Percentiles rank a stretch among this genome's conserved stretches.
These are phyloP conservation scores for Backusella tarrabulga DNA, from an alignment of 192 early-diverging fungal genomes.

Conservation along the genomic window DNA sequence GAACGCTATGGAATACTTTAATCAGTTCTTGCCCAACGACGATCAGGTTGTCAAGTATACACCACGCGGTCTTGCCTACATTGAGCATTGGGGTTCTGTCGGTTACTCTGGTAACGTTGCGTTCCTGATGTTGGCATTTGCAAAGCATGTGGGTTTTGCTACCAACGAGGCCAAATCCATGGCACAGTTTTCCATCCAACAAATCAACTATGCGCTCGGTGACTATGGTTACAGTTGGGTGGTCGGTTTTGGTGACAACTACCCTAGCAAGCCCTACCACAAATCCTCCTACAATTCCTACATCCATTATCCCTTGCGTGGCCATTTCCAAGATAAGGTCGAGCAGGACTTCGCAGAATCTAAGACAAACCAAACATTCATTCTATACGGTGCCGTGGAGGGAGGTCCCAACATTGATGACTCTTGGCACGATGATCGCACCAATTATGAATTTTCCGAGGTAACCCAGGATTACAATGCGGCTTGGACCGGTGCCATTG, in stretches of 20 bases:
- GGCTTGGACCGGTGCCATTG: slow-evolving; percentile 36
- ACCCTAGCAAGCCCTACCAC: slow-evolving; percentile 49
- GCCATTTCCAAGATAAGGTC: slow-evolving; percentile 40
- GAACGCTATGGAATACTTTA: slow-evolving; percentile 35
- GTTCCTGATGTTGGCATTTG: slow-evolving; percentile 43
- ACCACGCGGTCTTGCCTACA: slow-evolving; percentile 50
- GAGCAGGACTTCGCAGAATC: slow-evolving; percentile 45
- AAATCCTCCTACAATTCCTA: slow-evolving; percentile 53
- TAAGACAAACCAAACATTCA: slow-evolving; percentile 42
- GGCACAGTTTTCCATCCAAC: slow-evolving; percentile 43
- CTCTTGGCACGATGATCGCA: slow-evolving; percentile 46
- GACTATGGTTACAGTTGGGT: slow-evolving; percentile 52
- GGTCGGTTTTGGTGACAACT: slow-evolving; percentile 53
- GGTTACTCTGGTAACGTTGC: slow-evolving; percentile 48
- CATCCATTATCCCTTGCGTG: slow-evolving; percentile 54
- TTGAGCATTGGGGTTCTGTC: slow-evolving; percentile 49
- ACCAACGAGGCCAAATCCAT: slow-evolving; percentile 19
- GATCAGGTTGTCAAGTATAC: slow-evolving; percentile 40
- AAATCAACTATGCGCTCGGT: slow-evolving; percentile 54
- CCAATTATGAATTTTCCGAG: slow-evolving; percentile 52
- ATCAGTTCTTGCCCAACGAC: slow-evolving; percentile 34
- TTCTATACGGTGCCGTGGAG: slow-evolving; percentile 56
- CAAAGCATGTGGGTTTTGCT: slow-evolving; percentile 27
- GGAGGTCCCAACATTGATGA: slow-evolving; percentile 58
- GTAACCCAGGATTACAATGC: slow-evolving; percentile 47